Conservation (phyloP, 495 filamentous ascomycete species). For the Penicillium pancosmium region DNA sequence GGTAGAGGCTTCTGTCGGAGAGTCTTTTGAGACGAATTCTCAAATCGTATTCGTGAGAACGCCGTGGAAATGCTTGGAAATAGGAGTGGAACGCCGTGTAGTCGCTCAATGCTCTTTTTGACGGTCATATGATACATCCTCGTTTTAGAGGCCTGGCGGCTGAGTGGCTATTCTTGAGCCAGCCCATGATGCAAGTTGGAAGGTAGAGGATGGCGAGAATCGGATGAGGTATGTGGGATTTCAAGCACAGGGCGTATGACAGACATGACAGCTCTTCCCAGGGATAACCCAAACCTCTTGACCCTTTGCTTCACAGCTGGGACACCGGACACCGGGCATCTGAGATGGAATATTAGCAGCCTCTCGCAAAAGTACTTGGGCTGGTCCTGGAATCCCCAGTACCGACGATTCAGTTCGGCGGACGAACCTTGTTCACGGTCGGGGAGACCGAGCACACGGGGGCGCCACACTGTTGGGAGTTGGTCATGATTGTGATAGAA, state of each 20-base stretch:
- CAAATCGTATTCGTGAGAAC: slow-evolving; percentile 1
- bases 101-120: background rate
- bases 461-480: slow-evolving; percentile 11
- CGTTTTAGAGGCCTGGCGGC: background rate
- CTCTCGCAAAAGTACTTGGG: background rate
- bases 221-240: background rate
- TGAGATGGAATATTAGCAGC: slow-evolving; percentile 17
- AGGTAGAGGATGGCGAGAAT: background rate
- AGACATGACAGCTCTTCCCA: slow-evolving; percentile 52
- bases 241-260: slow-evolving; percentile 41
- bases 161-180: background rate
- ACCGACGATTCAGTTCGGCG: background rate
- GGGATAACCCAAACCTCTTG: slow-evolving; percentile 54
- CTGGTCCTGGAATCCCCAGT: background rate
- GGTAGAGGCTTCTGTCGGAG: background rate
- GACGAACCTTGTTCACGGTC: slow-evolving; percentile 27
- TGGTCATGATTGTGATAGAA: slow-evolving; percentile 14
- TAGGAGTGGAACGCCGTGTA: background rate
- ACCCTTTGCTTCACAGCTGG: slow-evolving; percentile 41
- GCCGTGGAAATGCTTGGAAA: background rate
- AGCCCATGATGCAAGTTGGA: background rate
- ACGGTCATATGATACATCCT: background rate
- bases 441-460: slow-evolving; percentile 21
- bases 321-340: slow-evolving; percentile 56
- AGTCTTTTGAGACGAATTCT: background rate